Percentiles rank a stretch among this genome's conserved stretches.
These are phyloP conservation scores for Chlorophyllum brunneum DNA, from an alignment of 768 basidiomycete species.

Conservation along the genomic window DNA sequence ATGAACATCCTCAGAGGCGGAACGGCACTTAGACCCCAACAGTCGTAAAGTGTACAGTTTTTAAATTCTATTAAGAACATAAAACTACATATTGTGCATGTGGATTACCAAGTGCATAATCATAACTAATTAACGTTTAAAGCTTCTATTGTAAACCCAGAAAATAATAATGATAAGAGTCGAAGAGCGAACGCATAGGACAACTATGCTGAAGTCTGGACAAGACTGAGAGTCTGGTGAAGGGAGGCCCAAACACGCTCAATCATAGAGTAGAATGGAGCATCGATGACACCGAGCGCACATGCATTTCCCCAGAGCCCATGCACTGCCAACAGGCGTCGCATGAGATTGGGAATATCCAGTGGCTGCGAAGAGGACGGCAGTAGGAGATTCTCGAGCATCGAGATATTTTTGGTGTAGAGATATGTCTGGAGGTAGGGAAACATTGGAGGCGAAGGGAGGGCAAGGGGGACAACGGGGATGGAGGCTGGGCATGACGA, in stretches of 20 bases:
- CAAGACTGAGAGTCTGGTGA: slow-evolving; percentile 31
- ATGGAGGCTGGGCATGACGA: slow-evolving; percentile 35
- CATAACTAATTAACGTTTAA: slow-evolving; percentile 2
- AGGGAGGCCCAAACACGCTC: slow-evolving; percentile 54
- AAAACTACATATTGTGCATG: too few relatives aligned
- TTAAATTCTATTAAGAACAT: too few relatives aligned
- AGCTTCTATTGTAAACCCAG: slow-evolving; percentile 2
- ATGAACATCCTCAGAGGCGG: too few relatives aligned
- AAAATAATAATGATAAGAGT: not conserved
- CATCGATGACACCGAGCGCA: slow-evolving; percentile 63
- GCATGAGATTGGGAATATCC: slow-evolving; percentile 31
- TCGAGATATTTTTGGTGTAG: slow-evolving; percentile 55
- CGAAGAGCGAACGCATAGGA: not conserved
- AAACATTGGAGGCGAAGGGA: slow-evolving; percentile 64
- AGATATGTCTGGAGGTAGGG: slow-evolving; percentile 58
- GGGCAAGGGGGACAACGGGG: slow-evolving; percentile 59
- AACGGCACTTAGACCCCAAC: too few relatives aligned
- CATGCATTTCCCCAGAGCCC: slow-evolving; percentile 73
- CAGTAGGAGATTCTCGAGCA: slow-evolving; percentile 47
- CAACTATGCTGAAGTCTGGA: not conserved
- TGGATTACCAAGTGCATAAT: slow-evolving; percentile 1
- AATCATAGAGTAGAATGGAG: slow-evolving; percentile 59
- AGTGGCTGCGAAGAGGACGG: slow-evolving; percentile 25
- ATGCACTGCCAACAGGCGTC: slow-evolving; percentile 43
- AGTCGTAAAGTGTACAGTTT: too few relatives aligned